phyloP scores from a whole-genome alignment of 768 basidiomycete genomes.

The Filobasidium wieringae region DNA sequence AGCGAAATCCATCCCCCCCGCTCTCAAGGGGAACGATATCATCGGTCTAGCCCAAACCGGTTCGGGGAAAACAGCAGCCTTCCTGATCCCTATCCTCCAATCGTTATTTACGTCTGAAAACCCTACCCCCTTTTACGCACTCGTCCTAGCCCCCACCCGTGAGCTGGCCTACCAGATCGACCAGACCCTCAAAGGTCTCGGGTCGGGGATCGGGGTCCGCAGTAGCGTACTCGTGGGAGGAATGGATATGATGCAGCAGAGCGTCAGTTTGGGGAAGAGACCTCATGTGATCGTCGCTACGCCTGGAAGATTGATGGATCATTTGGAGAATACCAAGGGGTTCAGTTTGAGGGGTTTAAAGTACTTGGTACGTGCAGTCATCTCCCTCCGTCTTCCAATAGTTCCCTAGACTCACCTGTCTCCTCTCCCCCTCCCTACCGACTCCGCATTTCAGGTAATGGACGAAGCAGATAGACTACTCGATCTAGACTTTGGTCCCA shows the following conservation, averaged over 20 bases:
- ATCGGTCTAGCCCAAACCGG: conserved; percentile 98
- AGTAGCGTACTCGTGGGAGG: conserved; percentile 91
- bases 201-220: conserved; percentile 82
- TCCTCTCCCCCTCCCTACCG: background rate
- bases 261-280: conserved; percentile 79
- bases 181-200: conserved; percentile 87
- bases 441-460: conserved; percentile 60
- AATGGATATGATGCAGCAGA: conserved; percentile 78
- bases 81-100: conserved; percentile 89
- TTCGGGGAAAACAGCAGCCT: conserved; percentile 94
- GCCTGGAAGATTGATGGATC: conserved; percentile 82
- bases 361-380: conserved; percentile 72
- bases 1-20: conserved; percentile 67
- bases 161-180: conserved; percentile 97
- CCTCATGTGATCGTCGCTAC: conserved; percentile 94
- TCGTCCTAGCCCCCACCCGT: conserved; percentile 86
- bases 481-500: conserved; percentile 91
- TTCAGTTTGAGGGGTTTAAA: conserved; percentile 75
- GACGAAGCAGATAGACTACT: conserved; percentile 93
- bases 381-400: background rate
- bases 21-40: conserved; percentile 82
- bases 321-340: conserved; percentile 93
- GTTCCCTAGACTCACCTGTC: background rate
- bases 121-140: conserved; percentile 83
- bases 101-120: conserved; percentile 74